phyloP scores from a whole-genome alignment of 176 grass and related monocot genomes.

The Rhipidocladum racemiflorum region DNA sequence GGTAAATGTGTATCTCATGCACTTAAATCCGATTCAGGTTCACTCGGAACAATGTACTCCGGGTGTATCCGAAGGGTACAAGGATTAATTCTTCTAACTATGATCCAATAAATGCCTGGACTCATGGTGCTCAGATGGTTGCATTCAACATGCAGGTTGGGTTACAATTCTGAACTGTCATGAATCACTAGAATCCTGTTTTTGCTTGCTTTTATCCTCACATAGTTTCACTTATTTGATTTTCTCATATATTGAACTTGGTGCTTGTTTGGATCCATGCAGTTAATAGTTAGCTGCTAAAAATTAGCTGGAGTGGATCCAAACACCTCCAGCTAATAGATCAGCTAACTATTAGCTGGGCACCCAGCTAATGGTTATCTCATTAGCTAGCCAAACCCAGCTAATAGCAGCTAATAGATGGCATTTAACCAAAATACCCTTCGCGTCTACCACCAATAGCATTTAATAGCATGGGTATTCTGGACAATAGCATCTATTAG shows the following conservation, averaged over 20 bases:
- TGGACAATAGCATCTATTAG: too few species aligned
- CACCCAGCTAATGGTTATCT: too few species aligned
- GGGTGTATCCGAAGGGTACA: slow-evolving; percentile 87
- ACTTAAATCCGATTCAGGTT: slow-evolving; percentile 55
- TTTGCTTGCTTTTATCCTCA: not conserved
- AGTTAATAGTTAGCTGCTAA: too few species aligned
- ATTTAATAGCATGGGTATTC: too few species aligned
- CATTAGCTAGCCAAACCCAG: too few species aligned
- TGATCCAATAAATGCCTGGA: slow-evolving; percentile 78
- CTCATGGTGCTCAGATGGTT: slow-evolving; percentile 93
- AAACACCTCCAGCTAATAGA: too few species aligned
- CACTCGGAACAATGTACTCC: slow-evolving; percentile 80
- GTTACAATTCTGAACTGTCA: not conserved
- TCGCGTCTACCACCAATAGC: too few species aligned
- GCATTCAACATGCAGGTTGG: slow-evolving; percentile 95
- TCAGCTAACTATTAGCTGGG: too few species aligned
- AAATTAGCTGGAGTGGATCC: too few species aligned
- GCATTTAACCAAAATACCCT: too few species aligned
- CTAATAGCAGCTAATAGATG: too few species aligned
- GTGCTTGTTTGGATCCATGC: too few species aligned
- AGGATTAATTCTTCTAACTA: slow-evolving; percentile 89
- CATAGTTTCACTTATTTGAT: not conserved
- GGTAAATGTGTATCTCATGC: slow-evolving; percentile 2
- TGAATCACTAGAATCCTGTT: not conserved
- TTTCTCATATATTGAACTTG: not conserved